These are phyloP conservation scores for Penicillium hordei DNA, from an alignment of 2,329 filamentous ascomycete species.

Conservation along the genomic window DNA sequence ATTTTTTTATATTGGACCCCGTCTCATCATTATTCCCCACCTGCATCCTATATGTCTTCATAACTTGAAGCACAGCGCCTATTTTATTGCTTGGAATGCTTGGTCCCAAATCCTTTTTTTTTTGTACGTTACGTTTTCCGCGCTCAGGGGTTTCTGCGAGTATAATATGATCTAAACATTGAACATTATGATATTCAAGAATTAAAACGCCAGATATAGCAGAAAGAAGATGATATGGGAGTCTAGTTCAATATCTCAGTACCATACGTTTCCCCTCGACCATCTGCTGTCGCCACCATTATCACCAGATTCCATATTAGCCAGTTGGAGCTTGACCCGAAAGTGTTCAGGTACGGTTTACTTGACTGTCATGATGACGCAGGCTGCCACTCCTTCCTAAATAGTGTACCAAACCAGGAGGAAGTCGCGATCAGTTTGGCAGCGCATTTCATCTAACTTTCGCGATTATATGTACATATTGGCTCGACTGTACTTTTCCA, in stretches of 20 bases:
- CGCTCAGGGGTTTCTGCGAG: background rate
- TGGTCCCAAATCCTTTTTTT: background rate
- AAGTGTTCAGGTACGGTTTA: background rate
- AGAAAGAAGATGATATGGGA: background rate
- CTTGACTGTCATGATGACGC: conserved; percentile 11
- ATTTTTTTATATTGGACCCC: conserved; percentile 7
- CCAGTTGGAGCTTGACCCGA: background rate
- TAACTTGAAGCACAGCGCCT: conserved; percentile 11
- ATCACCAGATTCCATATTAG: background rate
- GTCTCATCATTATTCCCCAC: conserved; percentile 20
- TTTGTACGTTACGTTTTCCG: conserved; percentile 1
- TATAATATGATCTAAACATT: background rate
- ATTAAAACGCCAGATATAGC: background rate
- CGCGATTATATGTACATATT: background rate
- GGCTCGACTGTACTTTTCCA: background rate
- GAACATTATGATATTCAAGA: background rate
- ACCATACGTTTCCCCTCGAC: background rate
- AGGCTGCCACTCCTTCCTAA: background rate
- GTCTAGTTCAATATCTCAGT: background rate
- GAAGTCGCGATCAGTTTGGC: background rate
- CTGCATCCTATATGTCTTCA: conserved; percentile 18
- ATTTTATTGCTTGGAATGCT: conserved; percentile 1
- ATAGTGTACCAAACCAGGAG: background rate
- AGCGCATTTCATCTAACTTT: background rate
- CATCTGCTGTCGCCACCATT: background rate